Evolutionary conservation across 192 early-diverging fungal genomes (phyloP), one percentile per base, ranked within the genome.

Genomic region (Martensiomyces pterosporus): DNA sequence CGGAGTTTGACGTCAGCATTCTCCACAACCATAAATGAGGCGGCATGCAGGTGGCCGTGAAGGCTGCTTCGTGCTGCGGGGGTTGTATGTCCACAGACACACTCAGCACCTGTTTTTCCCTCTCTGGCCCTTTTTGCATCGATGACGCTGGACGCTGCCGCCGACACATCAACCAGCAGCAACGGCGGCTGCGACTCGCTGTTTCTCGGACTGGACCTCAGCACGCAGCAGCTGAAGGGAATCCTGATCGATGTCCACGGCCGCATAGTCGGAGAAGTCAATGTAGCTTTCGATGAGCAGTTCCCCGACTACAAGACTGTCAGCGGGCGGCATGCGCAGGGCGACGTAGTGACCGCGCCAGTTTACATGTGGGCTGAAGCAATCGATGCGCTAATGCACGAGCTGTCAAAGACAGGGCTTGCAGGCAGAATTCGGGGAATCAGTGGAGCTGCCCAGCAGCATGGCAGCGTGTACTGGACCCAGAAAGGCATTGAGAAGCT

Each of bases 361-460:
- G 80, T 84, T 3, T 47, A 86, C 17, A 81, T 92, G 85, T 92
- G 88, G 87, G 76, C 85, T 0, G 80, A 87, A 17, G 86, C 90
- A 2, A 39, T 92, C 13, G 84, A 88, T 19, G 22, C 65, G 18
- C 50, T 92, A 3, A 52, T 92, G 16, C 57, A 42, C 9, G 57
- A 61, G 15, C 66, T 92, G 24, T 51, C 53, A 14, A 35, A 15
- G 0, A 43, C 37, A 0, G 49, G 60, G 0, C 68, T 80, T 14
- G 73, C 78, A 0, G 59, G 54, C 38, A 41, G 62, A 18, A 60
- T 82, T 27, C 26, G 36, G 17, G 78, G 70, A 2, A 79, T 89
- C 24, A 80, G 87, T 23, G 88, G 86, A 12, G 85, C 80, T 39
- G 90, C 79, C 9, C 88, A 90, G 83, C 90, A 92, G 79, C 90